phyloP scores from a whole-genome alignment of 140 eudicot species.

The Erigeron philadelphicus region DNA sequence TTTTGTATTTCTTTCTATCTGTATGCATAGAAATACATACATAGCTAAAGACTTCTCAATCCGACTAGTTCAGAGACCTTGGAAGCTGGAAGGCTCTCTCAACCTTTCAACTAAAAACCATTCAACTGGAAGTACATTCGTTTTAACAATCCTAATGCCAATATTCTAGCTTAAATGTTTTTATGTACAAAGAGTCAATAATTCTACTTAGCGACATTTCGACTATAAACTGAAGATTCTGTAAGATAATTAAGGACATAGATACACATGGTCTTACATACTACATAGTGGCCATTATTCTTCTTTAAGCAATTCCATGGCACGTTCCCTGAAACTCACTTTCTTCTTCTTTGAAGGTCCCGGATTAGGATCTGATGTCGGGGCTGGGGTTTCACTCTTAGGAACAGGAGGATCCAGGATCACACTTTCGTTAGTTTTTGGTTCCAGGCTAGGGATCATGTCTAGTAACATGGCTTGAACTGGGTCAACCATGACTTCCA shows the following conservation, averaged over 20 bases:
- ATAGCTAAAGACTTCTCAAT: background rate
- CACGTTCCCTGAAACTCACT: conserved; percentile 68
- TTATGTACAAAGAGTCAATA: conserved; percentile 12
- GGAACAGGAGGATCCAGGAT: conserved; percentile 20
- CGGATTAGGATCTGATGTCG: conserved; percentile 30
- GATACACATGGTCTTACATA: conserved; percentile 9
- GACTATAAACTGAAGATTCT: background rate
- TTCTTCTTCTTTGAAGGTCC: conserved; percentile 58
- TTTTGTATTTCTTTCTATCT: background rate
- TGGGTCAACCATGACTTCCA: conserved; percentile 56
- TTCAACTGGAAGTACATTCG: background rate
- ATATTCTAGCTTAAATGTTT: background rate
- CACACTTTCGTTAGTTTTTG: conserved; percentile 20
- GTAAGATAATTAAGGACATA: background rate
- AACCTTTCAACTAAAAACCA: background rate
- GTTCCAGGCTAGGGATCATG: conserved; percentile 71
- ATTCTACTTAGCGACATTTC: background rate
- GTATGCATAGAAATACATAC: background rate
- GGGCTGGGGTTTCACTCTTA: conserved; percentile 20
- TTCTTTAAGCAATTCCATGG: conserved; percentile 47
- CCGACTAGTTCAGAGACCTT: background rate
- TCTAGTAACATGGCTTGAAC: conserved; percentile 62
- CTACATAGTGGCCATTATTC: conserved; percentile 18
- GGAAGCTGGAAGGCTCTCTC: background rate
- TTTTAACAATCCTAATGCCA: background rate